Evolutionary conservation across 2,329 filamentous ascomycete species (phyloP).

Genomic region (Byssothecium circinans): DNA sequence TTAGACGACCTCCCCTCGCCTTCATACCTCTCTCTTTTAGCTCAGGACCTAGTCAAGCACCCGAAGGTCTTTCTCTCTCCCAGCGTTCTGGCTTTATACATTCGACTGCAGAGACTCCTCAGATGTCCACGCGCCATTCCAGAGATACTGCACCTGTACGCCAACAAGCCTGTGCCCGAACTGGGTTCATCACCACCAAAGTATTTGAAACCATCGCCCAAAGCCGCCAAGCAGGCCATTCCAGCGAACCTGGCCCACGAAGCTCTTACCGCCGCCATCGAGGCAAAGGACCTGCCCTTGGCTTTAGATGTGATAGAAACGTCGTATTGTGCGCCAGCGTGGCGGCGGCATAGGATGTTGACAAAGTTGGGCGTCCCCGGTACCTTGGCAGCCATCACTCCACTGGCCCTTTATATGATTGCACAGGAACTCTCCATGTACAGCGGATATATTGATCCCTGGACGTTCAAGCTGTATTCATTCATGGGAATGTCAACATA

Average conservation of each 20-base stretch:
- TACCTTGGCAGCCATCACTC: slow-evolving; percentile 59
- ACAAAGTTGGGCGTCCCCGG: slow-evolving; percentile 64
- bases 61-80: slow-evolving; percentile 80
- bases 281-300: slow-evolving; percentile 73
- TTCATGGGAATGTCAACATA: slow-evolving; percentile 84
- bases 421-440: slow-evolving; percentile 67
- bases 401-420: slow-evolving; percentile 69
- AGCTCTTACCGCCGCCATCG: slow-evolving; percentile 79
- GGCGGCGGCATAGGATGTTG: slow-evolving; percentile 67
- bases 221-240: slow-evolving; percentile 70
- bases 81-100: slow-evolving; percentile 71
- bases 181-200: slow-evolving; percentile 55
- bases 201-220: slow-evolving; percentile 60
- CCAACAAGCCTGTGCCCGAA: slow-evolving; percentile 74
- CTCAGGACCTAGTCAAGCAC: slow-evolving; percentile 72
- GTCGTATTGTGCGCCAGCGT: slow-evolving; percentile 68
- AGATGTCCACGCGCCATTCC: slow-evolving; percentile 76
- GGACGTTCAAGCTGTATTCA: slow-evolving; percentile 73
- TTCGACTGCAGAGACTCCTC: slow-evolving; percentile 73
- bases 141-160: slow-evolving; percentile 77
- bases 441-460: slow-evolving; percentile 76
- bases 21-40: slow-evolving; percentile 53
- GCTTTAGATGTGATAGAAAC: slow-evolving; percentile 75
- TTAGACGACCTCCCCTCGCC: slow-evolving; percentile 32
- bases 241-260: slow-evolving; percentile 68